phyloP scores from a whole-genome alignment of 148 eudicot genomes.

The Diospyros lotus region DNA sequence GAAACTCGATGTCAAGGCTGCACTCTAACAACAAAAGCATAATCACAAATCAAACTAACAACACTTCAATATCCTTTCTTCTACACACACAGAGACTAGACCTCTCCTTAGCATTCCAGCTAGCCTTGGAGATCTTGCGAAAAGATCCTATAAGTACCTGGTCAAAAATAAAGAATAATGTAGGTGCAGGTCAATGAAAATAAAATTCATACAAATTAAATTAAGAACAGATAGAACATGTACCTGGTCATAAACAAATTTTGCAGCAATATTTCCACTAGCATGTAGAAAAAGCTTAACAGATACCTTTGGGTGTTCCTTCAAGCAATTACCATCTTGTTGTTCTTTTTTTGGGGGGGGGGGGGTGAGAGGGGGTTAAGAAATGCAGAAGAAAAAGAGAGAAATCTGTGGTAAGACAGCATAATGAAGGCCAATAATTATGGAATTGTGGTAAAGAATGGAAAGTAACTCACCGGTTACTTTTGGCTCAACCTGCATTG shows the following conservation, averaged over 20 bases:
- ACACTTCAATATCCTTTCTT: background rate
- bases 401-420: constrained; percentile 7
- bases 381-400: constrained; percentile 3
- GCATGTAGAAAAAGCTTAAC: constrained; percentile 80
- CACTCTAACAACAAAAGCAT: background rate
- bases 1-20: constrained; percentile 2
- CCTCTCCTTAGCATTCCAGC: constrained; percentile 93
- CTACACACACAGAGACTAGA: constrained; percentile 15
- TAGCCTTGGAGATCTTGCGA: constrained; percentile 79
- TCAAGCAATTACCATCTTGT: constrained; percentile 32
- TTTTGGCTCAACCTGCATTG: constrained; percentile 32
- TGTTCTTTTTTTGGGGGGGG: constrained; percentile 10
- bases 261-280: constrained; percentile 80
- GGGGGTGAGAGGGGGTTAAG: background rate
- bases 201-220: background rate
- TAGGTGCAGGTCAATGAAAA: constrained; percentile 1
- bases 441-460: background rate
- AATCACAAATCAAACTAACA: background rate
- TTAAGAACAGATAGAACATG: constrained; percentile 5
- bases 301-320: constrained; percentile 39
- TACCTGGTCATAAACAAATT: constrained; percentile 76
- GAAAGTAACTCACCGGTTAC: constrained; percentile 22
- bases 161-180: constrained; percentile 9
- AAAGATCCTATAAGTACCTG: constrained; percentile 67
- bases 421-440: background rate